phyloP scores from a whole-genome alignment of 192 early-diverging fungal genomes.

The Radiomyces spectabilis region DNA sequence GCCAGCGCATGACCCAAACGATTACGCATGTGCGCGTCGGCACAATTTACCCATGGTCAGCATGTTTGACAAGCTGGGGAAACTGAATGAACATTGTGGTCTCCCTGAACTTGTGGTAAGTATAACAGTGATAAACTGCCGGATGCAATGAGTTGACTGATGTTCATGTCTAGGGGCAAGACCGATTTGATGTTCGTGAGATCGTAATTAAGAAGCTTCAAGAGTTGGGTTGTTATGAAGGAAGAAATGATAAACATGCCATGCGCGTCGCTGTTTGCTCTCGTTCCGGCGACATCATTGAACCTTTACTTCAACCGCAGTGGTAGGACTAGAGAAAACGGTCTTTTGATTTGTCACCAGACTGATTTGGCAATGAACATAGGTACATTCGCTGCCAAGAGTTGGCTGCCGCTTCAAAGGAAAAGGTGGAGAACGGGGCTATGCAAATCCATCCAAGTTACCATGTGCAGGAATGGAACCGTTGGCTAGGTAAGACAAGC shows the following conservation, averaged over 20 bases:
- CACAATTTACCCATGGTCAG: constrained; percentile 73
- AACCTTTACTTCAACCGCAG: constrained; percentile 93
- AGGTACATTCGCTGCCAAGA: constrained; percentile 77
- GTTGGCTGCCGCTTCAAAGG: constrained; percentile 63
- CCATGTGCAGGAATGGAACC: constrained; percentile 77
- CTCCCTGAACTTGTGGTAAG: constrained; percentile 38
- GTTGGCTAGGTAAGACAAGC: constrained; percentile 78
- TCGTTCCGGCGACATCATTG: constrained; percentile 89
- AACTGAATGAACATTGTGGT: constrained; percentile 71
- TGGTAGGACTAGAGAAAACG: constrained; percentile 47
- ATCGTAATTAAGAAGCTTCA: constrained; percentile 59
- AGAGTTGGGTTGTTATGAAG: constrained; percentile 60
- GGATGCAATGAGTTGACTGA: background rate
- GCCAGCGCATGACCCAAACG: constrained; percentile 90
- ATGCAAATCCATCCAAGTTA: constrained; percentile 66
- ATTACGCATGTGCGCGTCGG: constrained; percentile 81
- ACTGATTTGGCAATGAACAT: background rate
- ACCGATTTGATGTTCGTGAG: constrained; percentile 78
- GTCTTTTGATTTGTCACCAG: background rate
- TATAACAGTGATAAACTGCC: background rate
- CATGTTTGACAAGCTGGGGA: constrained; percentile 83
- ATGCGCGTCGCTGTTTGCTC: constrained; percentile 68
- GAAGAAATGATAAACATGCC: constrained; percentile 69
- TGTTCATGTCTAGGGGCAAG: constrained; percentile 51
- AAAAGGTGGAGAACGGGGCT: constrained; percentile 53